Conservation (phyloP, 305 asterid species). For the Fraxinus floribunda region DNA sequence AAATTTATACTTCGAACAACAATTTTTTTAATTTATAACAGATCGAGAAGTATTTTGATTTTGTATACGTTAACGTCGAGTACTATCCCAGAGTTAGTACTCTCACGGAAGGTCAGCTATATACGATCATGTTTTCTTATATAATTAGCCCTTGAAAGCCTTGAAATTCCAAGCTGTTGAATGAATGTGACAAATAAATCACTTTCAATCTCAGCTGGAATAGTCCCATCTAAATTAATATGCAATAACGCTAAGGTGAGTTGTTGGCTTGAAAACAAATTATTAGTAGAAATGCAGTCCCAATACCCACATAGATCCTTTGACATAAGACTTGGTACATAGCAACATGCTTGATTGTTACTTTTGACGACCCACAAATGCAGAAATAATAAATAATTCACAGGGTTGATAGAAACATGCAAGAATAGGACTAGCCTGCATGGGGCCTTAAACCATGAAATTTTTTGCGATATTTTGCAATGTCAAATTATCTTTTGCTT, state of each 20-base stretch:
- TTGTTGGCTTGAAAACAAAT: constrained; percentile 1
- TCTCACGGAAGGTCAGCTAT: background rate
- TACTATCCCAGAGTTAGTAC: background rate
- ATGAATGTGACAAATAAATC: constrained; percentile 18
- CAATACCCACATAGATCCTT: constrained; percentile 15
- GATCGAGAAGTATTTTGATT: background rate
- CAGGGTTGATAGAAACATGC: constrained; percentile 38
- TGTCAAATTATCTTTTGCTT: constrained; percentile 8
- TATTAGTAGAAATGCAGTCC: background rate
- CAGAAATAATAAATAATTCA: constrained; percentile 32
- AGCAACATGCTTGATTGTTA: constrained; percentile 39
- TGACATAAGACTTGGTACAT: constrained; percentile 26
- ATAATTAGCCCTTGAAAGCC: background rate
- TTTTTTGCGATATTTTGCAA: constrained; percentile 15
- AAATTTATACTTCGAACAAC: background rate
- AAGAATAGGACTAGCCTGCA: constrained; percentile 26
- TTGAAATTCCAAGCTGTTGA: background rate
- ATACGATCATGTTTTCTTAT: background rate
- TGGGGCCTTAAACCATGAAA: constrained; percentile 35
- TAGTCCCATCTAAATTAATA: constrained; percentile 32
- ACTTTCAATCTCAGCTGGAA: constrained; percentile 56
- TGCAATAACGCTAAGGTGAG: constrained; percentile 9
- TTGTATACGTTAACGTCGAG: background rate
- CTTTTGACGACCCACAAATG: constrained; percentile 28
- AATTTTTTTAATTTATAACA: background rate